Evolutionary conservation across 768 basidiomycete genomes (phyloP), one percentile per base, ranked within the genome.

Genomic region (Suillus americanus): DNA sequence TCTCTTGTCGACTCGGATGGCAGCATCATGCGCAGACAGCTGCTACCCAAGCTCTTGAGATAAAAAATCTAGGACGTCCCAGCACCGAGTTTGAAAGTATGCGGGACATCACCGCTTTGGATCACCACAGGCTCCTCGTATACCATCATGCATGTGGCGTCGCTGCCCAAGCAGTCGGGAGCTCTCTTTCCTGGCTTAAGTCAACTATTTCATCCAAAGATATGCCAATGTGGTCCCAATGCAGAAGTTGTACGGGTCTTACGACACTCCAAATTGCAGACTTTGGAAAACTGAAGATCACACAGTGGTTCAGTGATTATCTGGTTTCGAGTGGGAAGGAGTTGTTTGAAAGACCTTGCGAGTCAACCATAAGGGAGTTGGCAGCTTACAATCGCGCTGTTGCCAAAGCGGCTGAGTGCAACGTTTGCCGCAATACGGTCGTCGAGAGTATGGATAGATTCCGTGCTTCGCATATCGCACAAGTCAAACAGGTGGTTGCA

Each of bases 81-180:
- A 55, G 23, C 51, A 35, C 59, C 28, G 78, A 76, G 64, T 71
- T 70, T 18, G 66, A 75, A 18, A 81, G 82, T 66, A 73, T 83
- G 25, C 78, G 78, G 62, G 73, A 75, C 55, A 80, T 84, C 63
- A 75, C 78, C 2, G 81, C 76, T 5, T 79, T 77, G 12, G 76
- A 75, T 40, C 77, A 79, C 62, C 75, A 78, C 70, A 79, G 78
- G 35, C 73, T 83, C 41, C 77, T 80, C 53, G 73, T 78, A 40
- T 83, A 82, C 66, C 80, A 81, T 67, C 70, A 73, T 43, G 62
- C 71, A 38, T 82, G 82, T 64, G 80, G 78, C 10, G 72, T 45
- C 1, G 41, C 8, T 9, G 66, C 66, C 2, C 45, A 53, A 64
- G 10, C 13, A 33, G 25, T 64, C 4, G 48, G 63, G 25, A 14